These are phyloP conservation scores for Gymnopilus dilepis DNA, from an alignment of 768 basidiomycete genomes.

Conservation along the genomic window DNA sequence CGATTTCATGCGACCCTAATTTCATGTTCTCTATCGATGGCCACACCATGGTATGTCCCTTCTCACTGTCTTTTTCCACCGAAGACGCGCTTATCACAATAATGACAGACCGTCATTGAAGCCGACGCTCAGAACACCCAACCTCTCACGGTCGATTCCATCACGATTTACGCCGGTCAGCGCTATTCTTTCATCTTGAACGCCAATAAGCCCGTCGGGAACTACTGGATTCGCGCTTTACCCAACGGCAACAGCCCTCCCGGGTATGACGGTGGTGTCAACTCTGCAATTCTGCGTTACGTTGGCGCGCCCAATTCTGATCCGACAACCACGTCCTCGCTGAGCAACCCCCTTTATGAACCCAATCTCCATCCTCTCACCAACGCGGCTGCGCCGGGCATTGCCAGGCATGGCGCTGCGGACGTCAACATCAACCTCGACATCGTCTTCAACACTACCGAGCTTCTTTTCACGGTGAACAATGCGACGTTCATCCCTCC, in stretches of 20 bases:
- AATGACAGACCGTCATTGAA: slow-evolving; percentile 40
- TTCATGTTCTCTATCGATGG: slow-evolving; percentile 48
- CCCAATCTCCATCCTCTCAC: slow-evolving; percentile 37
- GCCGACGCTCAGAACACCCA: slow-evolving; percentile 44
- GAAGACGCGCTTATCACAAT: background rate
- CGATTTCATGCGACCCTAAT: slow-evolving; percentile 42
- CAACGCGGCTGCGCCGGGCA: slow-evolving; percentile 36
- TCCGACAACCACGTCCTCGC: slow-evolving; percentile 39
- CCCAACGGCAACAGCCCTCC: slow-evolving; percentile 31
- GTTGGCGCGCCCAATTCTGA: slow-evolving; percentile 42
- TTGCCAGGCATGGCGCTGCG: slow-evolving; percentile 38
- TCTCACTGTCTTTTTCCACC: background rate
- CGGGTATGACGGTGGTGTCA: slow-evolving; percentile 40
- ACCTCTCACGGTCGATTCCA: slow-evolving; percentile 40
- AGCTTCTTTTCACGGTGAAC: slow-evolving; percentile 18
- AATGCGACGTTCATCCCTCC: slow-evolving; percentile 38
- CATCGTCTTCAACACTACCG: slow-evolving; percentile 28
- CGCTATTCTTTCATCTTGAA: slow-evolving; percentile 50
- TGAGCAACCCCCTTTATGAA: slow-evolving; percentile 38
- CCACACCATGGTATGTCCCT: slow-evolving; percentile 36
- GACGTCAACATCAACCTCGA: slow-evolving; percentile 41
- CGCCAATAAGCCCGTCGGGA: slow-evolving; percentile 40
- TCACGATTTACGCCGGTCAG: slow-evolving; percentile 41
- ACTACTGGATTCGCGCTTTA: slow-evolving; percentile 50
- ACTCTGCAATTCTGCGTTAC: slow-evolving; percentile 49